These are phyloP conservation scores for Debaryomyces robertsiae DNA, from an alignment of 1,139 yeast genomes.

Conservation along the genomic window DNA sequence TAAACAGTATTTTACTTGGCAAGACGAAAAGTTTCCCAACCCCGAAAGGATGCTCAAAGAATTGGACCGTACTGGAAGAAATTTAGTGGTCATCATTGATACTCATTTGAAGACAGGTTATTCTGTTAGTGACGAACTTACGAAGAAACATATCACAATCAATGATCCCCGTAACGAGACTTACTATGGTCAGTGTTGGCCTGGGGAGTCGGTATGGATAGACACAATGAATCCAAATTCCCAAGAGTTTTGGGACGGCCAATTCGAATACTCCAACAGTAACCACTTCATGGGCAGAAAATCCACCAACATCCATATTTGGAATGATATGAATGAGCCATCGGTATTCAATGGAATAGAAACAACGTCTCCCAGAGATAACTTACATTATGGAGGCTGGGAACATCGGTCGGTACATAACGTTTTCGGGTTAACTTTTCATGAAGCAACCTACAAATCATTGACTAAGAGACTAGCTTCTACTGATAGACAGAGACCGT, in stretches of 20 bases:
- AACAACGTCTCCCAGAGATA: constrained; percentile 82
- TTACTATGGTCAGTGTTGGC: constrained; percentile 95
- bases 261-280: constrained; percentile 24
- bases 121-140: constrained; percentile 57
- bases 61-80: constrained; percentile 73
- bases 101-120: constrained; percentile 85
- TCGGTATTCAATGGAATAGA: constrained; percentile 95
- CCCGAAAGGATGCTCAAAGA: constrained; percentile 66
- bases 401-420: constrained; percentile 94
- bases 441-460: constrained; percentile 76
- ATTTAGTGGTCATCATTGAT: constrained; percentile 82
- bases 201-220: constrained; percentile 94
- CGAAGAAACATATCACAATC: constrained; percentile 37
- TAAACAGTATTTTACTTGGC: constrained; percentile 93
- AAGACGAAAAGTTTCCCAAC: constrained; percentile 68
- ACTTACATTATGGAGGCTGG: constrained; percentile 74
- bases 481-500: constrained; percentile 67
- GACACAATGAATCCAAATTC: constrained; percentile 76
- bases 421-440: constrained; percentile 75
- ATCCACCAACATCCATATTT: constrained; percentile 66
- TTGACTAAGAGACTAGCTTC: constrained; percentile 50
- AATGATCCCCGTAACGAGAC: constrained; percentile 44
- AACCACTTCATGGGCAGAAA: constrained; percentile 54
- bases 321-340: constrained; percentile 99
- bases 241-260: constrained; percentile 58